phyloP scores from a whole-genome alignment of 495 filamentous ascomycete genomes.

The Tuber brumale region DNA sequence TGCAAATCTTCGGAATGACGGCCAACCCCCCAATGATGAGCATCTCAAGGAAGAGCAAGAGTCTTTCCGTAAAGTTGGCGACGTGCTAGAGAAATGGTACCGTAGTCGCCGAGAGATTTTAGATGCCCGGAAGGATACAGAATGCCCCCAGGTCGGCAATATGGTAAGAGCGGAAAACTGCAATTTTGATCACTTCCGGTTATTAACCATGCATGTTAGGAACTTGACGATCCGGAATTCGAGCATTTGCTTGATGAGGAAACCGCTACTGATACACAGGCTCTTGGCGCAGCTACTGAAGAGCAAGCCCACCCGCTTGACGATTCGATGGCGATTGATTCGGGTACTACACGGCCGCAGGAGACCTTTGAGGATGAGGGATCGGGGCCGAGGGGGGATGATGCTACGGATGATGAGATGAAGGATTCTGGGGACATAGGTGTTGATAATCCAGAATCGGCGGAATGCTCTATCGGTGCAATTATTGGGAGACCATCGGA shows the following conservation, averaged over 20 bases:
- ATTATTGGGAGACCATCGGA: constrained; percentile 41
- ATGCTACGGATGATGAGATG: constrained; percentile 47
- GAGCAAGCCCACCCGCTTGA: constrained; percentile 79
- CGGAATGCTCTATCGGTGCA: constrained; percentile 42
- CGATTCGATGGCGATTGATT: constrained; percentile 74
- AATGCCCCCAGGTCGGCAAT: constrained; percentile 48
- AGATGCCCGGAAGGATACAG: constrained; percentile 58
- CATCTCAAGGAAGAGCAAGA: constrained; percentile 48
- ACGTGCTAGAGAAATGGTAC: constrained; percentile 90
- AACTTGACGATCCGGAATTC: constrained; percentile 64
- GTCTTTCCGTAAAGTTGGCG: constrained; percentile 86
- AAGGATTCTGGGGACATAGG: constrained; percentile 48
- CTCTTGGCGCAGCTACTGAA: constrained; percentile 77
- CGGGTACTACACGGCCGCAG: constrained; percentile 53
- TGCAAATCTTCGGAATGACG: constrained; percentile 50
- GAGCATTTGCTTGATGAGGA: constrained; percentile 84
- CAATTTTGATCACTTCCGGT: not conserved
- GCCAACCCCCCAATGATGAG: constrained; percentile 43
- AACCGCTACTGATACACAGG: constrained; percentile 74
- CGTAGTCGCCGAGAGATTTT: constrained; percentile 71
- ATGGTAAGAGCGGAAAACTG: constrained; percentile 28
- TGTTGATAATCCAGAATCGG: constrained; percentile 45
- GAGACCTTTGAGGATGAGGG: constrained; percentile 57
- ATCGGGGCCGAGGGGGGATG: constrained; percentile 50
- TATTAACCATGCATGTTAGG: constrained; percentile 24